Base-by-base conservation (phyloP, 495 filamentous ascomycete species). In the Aspergillus bridgeri region DNA sequence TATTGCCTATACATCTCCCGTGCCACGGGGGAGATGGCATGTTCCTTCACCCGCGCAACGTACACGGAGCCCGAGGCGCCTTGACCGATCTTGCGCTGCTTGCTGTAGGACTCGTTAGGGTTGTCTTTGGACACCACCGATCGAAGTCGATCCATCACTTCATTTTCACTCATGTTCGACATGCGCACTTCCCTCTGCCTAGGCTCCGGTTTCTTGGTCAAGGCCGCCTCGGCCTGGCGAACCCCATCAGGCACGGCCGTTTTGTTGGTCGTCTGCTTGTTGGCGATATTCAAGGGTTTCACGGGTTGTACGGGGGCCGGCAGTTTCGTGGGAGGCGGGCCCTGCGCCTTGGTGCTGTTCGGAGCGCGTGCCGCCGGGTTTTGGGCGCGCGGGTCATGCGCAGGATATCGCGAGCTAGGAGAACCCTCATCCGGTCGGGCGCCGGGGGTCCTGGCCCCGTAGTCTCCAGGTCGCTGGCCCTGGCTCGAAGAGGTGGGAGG, bases 41-140 rank as follows among this genome's bases (percentile, higher is more conserved):
- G 78, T 57, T 92, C 86, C 65, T 91, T 90, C 51, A 97, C 87
- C 61, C 93, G 92, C 44, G 94, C 94, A 59, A 98, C 95, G 69
- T 98, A 98, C 38, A 98, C 94, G 24, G 93, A 96, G 51, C 94
- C 94, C 24, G 94, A 97, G 59, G 94, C 94, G 70, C 94, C 94
- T 70, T 98, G 95, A 8, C 94, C 94, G 69, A 98, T 96, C 81
- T 98, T 98, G 79, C 96, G 96, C 69, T 98, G 93, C 77, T 98
- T 98, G 63, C 89, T 90, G 72, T 98, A 98, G 4, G 90, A 91
- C 52, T 91, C 78, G 58, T 92, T 88, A 18, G 94, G 94, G 65
- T 95, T 91, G 44, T 92, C 90, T 62, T 90, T 91, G 48, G 91
- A 96, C 1, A 98, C 94, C 4, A 95, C 93, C 56, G 94, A 87